Evolutionary conservation across 1,139 yeast species (phyloP).

Genomic region (Yamadazyma triangularis): DNA sequence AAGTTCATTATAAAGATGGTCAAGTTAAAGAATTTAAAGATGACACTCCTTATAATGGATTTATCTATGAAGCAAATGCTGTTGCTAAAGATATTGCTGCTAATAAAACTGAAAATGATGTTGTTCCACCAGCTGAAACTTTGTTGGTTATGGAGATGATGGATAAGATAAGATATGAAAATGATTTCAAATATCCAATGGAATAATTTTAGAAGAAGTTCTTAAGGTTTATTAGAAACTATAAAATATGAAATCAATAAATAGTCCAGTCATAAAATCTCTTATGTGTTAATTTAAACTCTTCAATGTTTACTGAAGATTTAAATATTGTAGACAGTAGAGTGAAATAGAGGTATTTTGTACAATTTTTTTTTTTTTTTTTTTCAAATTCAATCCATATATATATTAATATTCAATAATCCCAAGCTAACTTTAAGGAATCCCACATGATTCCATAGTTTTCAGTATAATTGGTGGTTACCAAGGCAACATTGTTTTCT

Average conservation of each 20-base stretch:
- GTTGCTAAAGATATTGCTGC: constrained; percentile 37
- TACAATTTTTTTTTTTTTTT: too few species aligned
- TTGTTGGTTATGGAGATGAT: constrained; percentile 38
- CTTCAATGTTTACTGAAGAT: too few species aligned
- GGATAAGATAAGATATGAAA: constrained; percentile 41
- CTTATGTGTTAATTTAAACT: too few species aligned
- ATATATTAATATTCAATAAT: too few species aligned
- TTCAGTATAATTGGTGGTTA: constrained; percentile 4
- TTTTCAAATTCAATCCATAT: too few species aligned
- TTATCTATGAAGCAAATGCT: constrained; percentile 51
- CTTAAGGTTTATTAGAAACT: too few species aligned
- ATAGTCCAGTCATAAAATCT: too few species aligned
- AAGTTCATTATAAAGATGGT: constrained; percentile 21
- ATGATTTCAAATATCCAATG: constrained; percentile 39
- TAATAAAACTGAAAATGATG: constrained; percentile 28
- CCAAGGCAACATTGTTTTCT: constrained; percentile 4
- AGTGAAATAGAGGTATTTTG: too few species aligned
- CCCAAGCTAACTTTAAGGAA: constrained; percentile 7
- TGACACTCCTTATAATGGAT: constrained; percentile 34
- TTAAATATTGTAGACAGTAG: too few species aligned
- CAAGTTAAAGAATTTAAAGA: constrained; percentile 23
- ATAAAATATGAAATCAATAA: too few species aligned
- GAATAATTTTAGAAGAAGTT: constrained; percentile 20
- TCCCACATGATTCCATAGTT: constrained; percentile 8
- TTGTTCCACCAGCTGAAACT: constrained; percentile 42